Evolutionary conservation across 805 yeast genomes (phyloP), one percentile per base, ranked within the genome.

Genomic region (Priceomyces medius): DNA sequence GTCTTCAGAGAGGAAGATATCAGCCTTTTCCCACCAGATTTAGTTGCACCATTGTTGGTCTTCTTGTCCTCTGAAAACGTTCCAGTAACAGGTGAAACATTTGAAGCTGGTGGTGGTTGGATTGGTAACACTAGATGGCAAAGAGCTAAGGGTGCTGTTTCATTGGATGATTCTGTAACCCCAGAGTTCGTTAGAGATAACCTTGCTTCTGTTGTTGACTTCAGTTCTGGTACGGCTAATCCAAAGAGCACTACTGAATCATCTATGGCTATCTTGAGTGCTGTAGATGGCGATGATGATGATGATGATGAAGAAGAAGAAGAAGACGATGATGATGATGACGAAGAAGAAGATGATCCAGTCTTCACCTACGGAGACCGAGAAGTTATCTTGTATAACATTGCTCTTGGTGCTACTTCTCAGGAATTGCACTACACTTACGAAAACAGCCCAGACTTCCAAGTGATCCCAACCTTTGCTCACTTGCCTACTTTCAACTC

Each of bases 31-130:
- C 88, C 87, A 54, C 90, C 97, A 4, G 79, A 82, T 39, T 88
- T 81, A 63, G 97, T 91, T 36, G 93, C 97, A 1, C 99, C 99
- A 43, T 73, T 90, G 48, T 79, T 88, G 50, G 88, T 88, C 13
- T 74, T 84, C 53, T 76, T 90, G 48, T 76, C 88, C n/a, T 78
- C 89, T 43, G 90, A 86, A 37, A 76, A 83, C 18, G 83, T 85
- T 47, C 73, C 75, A 33, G 78, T 79, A 23, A 79, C 83, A 35
- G 98, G 97, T 43, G 84, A 84, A 62, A 66, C 85, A 47, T 91
- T 83, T 62, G 99, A 91, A 73, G 84, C 82, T 51, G 99, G 98
- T 52, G 96, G 93, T 44, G 98, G 97, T 32, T 91, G 97, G 97
- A 74, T 87, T 53, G 97, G 96, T 56, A 80, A 80, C 64, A 90